Evolutionary conservation across 306 rosid genomes (phyloP).

Genomic region (Cicer judaicum): DNA sequence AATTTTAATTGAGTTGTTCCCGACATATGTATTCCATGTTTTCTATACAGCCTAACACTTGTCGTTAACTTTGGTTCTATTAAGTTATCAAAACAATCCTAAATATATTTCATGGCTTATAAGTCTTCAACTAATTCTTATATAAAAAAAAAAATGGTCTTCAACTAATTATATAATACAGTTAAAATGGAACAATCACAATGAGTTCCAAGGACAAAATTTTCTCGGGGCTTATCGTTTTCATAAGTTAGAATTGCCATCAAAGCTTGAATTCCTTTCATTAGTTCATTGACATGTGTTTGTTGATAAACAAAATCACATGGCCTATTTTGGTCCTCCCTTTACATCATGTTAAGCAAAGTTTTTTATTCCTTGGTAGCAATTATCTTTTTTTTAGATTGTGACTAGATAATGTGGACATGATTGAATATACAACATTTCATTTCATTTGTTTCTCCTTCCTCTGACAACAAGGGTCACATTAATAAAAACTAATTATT

Average conservation of each 20-base stretch:
- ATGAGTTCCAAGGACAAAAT: background rate
- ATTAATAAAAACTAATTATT: no score
- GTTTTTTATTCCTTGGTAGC: background rate
- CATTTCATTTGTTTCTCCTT: background rate
- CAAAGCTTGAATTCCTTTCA: background rate
- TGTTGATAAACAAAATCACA: background rate
- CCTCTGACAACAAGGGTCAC: no score
- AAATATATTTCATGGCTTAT: no score
- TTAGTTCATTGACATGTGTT: background rate
- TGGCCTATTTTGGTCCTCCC: background rate
- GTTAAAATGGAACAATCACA: background rate
- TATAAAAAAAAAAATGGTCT: no score
- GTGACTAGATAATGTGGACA: background rate
- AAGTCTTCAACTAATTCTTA: no score
- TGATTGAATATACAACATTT: background rate
- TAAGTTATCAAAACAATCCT: no score
- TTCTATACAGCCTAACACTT: background rate
- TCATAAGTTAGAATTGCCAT: background rate
- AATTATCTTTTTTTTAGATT: background rate
- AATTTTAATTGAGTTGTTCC: no score
- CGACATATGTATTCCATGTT: no score
- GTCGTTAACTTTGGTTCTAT: background rate
- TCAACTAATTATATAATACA: no score
- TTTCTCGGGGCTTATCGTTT: background rate
- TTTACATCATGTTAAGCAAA: background rate